Evolutionary conservation across 805 yeast genomes (phyloP).

Genomic region (Saccharomyces paradoxus): DNA sequence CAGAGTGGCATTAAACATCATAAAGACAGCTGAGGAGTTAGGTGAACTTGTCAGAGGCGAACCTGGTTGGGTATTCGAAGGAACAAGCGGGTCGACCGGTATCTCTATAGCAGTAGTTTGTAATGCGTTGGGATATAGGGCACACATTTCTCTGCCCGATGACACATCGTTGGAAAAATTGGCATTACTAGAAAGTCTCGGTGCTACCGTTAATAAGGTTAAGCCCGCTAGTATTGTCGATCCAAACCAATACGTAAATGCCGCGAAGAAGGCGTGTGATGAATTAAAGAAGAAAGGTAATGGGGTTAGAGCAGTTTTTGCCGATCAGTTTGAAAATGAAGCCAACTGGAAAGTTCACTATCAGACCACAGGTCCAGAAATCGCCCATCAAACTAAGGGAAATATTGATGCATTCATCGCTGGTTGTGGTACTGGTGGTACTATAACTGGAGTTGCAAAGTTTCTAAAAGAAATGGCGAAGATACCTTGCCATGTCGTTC

Average conservation of each 20-base stretch:
- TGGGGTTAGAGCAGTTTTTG: constrained; percentile 58
- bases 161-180: constrained; percentile 85
- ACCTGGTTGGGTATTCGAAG: constrained; percentile 65
- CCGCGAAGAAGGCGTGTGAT: constrained; percentile 65
- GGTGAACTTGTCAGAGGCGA: constrained; percentile 59
- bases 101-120: constrained; percentile 88
- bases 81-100: constrained; percentile 96
- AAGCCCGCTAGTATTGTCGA: constrained; percentile 94
- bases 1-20: constrained; percentile 81
- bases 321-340: constrained; percentile 92
- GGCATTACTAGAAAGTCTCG: constrained; percentile 59
- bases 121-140: constrained; percentile 76
- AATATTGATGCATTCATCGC: constrained; percentile 68
- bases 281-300: constrained; percentile 34
- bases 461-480: constrained; percentile 58
- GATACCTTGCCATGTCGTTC: constrained; percentile 39
- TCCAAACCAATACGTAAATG: constrained; percentile 85
- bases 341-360: constrained; percentile 84
- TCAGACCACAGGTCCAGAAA: constrained; percentile 84
- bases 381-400: constrained; percentile 63
- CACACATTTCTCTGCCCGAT: constrained; percentile 91
- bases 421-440: constrained; percentile 97
- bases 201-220: constrained; percentile 78
- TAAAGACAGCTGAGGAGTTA: constrained; percentile 52
- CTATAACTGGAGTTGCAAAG: constrained; percentile 83